A percentile compares a stretch with the other conserved stretches of the same genome.
phyloP scores from a whole-genome alignment of 2,329 filamentous ascomycete species.

The Fusarium mangiferae region DNA sequence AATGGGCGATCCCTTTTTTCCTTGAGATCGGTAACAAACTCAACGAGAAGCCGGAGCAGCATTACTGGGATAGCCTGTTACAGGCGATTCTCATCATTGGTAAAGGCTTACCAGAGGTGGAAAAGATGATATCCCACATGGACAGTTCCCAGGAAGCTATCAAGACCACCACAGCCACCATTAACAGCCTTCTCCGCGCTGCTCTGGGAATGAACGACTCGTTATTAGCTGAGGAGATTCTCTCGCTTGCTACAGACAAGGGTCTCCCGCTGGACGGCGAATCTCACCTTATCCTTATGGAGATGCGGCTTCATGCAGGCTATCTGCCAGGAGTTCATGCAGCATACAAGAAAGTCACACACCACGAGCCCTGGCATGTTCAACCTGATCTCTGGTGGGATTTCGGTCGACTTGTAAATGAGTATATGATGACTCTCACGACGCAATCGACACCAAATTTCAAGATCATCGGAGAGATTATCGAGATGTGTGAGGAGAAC shows the following conservation, averaged over 20 bases:
- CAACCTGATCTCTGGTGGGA: constrained; percentile 59
- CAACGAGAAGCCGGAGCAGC: constrained; percentile 56
- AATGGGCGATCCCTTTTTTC: constrained; percentile 72
- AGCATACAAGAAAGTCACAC: constrained; percentile 64
- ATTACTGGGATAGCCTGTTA: constrained; percentile 77
- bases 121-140: constrained; percentile 75
- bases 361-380: constrained; percentile 50
- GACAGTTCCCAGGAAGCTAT: constrained; percentile 65
- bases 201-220: constrained; percentile 77
- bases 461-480: constrained; percentile 76
- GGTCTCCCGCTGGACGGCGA: constrained; percentile 73
- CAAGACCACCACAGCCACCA: constrained; percentile 73
- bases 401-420: constrained; percentile 74
- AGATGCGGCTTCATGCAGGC: constrained; percentile 76
- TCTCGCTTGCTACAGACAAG: constrained; percentile 72
- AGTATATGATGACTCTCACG: constrained; percentile 77
- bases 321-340: constrained; percentile 77
- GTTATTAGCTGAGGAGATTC: constrained; percentile 78
- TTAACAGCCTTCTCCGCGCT: constrained; percentile 80
- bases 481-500: constrained; percentile 77
- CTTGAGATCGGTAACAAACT: constrained; percentile 60
- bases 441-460: constrained; percentile 69
- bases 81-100: constrained; percentile 77
- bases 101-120: constrained; percentile 66
- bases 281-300: constrained; percentile 79